Base-by-base conservation (phyloP, 306 rosid species). In the Phaseolus lunatus region DNA sequence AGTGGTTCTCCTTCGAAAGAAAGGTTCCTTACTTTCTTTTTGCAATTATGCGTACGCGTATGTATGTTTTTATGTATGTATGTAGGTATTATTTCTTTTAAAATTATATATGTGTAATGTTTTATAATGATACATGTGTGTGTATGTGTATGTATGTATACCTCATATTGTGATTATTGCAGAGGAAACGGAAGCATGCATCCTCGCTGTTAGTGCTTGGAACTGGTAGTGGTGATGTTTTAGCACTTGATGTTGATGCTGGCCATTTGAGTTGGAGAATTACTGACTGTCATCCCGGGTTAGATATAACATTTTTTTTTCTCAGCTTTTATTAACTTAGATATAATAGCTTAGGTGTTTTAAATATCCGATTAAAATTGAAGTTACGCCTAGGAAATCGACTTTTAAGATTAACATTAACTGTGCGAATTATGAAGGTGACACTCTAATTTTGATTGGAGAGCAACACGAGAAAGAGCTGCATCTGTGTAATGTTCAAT, bases 221-320 rank as follows among this genome's bases (percentile, higher is more conserved):
- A 84, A 95, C 97, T 3, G 99, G 97, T 53, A 84, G 97, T 33
- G 99, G 97, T 35, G 97, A 95, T 76, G 86, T 95, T 64, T 76
- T 95, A 70, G 97, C 97, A 49, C 89, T 92, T 57, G 91, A 92
- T 26, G 97, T 90, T 15, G 70, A 91, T 57, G 93, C 93, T 73
- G 97, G 96, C 73, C 91, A 90, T 37, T 87, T 87, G 86, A 81
- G 82, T 83, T 95, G 99, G 99, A 87, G 86, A 74, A 67, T 86
- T 47, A 87, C 77, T 56, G 96, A 95, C 53, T 92, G 97, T 85
- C 99, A 95, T 86, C 89, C 97, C 37, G 99, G 99, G 99, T 95
- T 62, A 80, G 91, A 73, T 58, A 2, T 79, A 3, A 23, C 3
- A 43, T 43, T 11, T 1, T 10, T n/a, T 27, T 7, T 33, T 16